Percentiles rank a stretch among this genome's conserved stretches.
Evolutionary conservation across 2,329 filamentous ascomycete genomes (phyloP).

Genomic region (Beauveria sp.): DNA sequence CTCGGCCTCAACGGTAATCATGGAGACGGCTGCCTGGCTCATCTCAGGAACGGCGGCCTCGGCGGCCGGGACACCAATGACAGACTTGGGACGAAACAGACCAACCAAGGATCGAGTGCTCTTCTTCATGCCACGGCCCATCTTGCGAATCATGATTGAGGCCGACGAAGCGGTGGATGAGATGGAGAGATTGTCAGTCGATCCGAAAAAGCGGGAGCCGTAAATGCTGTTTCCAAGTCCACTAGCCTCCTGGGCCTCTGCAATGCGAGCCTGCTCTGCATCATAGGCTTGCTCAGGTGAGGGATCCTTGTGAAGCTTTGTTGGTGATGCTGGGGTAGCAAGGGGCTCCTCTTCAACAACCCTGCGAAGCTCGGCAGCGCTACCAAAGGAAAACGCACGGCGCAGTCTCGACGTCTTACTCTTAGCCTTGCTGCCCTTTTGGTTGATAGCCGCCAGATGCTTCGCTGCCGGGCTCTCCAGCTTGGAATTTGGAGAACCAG

Average conservation of each 20-base stretch:
- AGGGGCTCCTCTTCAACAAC: conserved; percentile 52
- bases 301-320: conserved; percentile 60
- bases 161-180: conserved; percentile 85
- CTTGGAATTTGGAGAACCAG: conserved; percentile 28
- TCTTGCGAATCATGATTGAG: conserved; percentile 93
- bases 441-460: conserved; percentile 79
- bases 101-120: conserved; percentile 84
- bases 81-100: conserved; percentile 88
- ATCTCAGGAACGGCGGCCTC: conserved; percentile 60
- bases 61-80: conserved; percentile 67
- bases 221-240: conserved; percentile 94
- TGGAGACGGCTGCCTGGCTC: conserved; percentile 79
- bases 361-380: conserved; percentile 80
- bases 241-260: conserved; percentile 82
- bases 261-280: conserved; percentile 85
- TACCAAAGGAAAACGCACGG: conserved; percentile 93
- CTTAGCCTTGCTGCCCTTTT: conserved; percentile 69
- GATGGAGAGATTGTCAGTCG: conserved; percentile 89
- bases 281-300: conserved; percentile 60
- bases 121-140: conserved; percentile 98
- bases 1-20: conserved; percentile 64
- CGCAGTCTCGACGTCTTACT: conserved; percentile 82
- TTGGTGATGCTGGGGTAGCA: conserved; percentile 26
- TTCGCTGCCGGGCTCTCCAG: conserved; percentile 66
- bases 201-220: conserved; percentile 78